Evolutionary conservation across 2,329 filamentous ascomycete species (phyloP).

Genomic region (Dactylellina haptotyla): DNA sequence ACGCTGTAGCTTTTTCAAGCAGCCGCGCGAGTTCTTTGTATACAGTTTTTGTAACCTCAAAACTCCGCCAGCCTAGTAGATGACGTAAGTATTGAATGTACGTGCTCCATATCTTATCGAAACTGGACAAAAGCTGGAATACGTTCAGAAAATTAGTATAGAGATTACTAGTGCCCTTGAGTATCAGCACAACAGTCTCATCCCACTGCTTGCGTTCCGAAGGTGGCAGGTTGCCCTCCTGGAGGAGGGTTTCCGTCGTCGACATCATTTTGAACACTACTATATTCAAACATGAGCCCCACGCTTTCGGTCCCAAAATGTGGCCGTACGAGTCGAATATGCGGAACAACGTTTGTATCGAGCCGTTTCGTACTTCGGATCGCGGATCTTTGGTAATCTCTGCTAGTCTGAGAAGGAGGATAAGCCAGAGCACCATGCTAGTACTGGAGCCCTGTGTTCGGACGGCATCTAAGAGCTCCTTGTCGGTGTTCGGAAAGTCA

Average conservation of each 20-base stretch:
- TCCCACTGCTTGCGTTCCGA: slow-evolving; percentile 70
- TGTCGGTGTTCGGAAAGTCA: slow-evolving; percentile 66
- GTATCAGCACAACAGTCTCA: slow-evolving; percentile 77
- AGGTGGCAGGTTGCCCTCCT: slow-evolving; percentile 56
- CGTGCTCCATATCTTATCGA: slow-evolving; percentile 78
- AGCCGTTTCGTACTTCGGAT: slow-evolving; percentile 81
- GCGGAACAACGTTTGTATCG: slow-evolving; percentile 87
- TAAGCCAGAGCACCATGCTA: slow-evolving; percentile 79
- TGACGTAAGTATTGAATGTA: slow-evolving; percentile 75
- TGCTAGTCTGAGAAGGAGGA: slow-evolving; percentile 76
- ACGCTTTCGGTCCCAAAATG: slow-evolving; percentile 78
- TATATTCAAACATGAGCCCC: slow-evolving; percentile 82
- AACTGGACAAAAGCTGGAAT: slow-evolving; percentile 73
- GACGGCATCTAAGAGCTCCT: slow-evolving; percentile 69
- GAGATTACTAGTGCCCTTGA: slow-evolving; percentile 77
- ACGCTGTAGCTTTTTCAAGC: slow-evolving; percentile 64
- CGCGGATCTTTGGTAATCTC: slow-evolving; percentile 76
- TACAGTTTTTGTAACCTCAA: slow-evolving; percentile 77
- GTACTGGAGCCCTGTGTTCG: slow-evolving; percentile 71
- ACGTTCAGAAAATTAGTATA: slow-evolving; percentile 80
- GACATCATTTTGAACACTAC: slow-evolving; percentile 77
- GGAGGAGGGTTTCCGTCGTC: slow-evolving; percentile 58
- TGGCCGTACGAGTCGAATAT: slow-evolving; percentile 94
- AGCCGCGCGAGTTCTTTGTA: slow-evolving; percentile 75
- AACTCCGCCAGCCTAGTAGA: slow-evolving; percentile 70